Evolutionary conservation across 768 basidiomycete species (phyloP).

Genomic region (Lanmaoa rubissima): DNA sequence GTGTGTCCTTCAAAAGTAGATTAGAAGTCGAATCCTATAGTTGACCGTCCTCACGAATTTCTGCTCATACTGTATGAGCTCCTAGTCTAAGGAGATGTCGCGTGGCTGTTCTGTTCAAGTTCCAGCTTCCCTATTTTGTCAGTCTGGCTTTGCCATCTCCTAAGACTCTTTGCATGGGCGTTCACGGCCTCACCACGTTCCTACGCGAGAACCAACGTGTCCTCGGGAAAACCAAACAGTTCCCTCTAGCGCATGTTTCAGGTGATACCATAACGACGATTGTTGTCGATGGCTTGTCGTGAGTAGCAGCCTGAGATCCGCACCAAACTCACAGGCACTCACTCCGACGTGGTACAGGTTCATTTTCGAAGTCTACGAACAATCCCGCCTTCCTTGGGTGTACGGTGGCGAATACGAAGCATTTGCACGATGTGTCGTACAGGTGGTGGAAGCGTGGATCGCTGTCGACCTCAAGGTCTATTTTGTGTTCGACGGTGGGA

Average conservation of each 20-base stretch:
- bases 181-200: slow-evolving; percentile 52
- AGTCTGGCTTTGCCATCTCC: neutral
- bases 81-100: neutral
- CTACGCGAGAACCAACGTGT: slow-evolving; percentile 44
- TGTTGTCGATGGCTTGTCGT: slow-evolving; percentile 89
- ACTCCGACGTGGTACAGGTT: slow-evolving; percentile 47
- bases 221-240: slow-evolving; percentile 38
- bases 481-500: slow-evolving; percentile 81
- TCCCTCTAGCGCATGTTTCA: slow-evolving; percentile 15
- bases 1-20: slow-evolving; percentile 1
- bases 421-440: slow-evolving; percentile 48
- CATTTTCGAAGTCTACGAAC: slow-evolving; percentile 64
- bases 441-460: slow-evolving; percentile 66
- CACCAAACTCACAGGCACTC: slow-evolving; percentile 4
- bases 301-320: slow-evolving; percentile 36
- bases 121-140: slow-evolving; percentile 3
- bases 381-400: slow-evolving; percentile 72
- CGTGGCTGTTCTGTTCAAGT: neutral
- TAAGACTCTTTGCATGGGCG: slow-evolving; percentile 39
- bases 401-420: slow-evolving; percentile 79
- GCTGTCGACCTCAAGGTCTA: slow-evolving; percentile 59
- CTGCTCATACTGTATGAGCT: neutral
- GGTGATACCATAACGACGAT: slow-evolving; percentile 39
- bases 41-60: neutral
- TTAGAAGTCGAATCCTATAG: neutral